These are phyloP conservation scores for Lactarius evosmus DNA, from an alignment of 768 basidiomycete species.

Conservation along the genomic window DNA sequence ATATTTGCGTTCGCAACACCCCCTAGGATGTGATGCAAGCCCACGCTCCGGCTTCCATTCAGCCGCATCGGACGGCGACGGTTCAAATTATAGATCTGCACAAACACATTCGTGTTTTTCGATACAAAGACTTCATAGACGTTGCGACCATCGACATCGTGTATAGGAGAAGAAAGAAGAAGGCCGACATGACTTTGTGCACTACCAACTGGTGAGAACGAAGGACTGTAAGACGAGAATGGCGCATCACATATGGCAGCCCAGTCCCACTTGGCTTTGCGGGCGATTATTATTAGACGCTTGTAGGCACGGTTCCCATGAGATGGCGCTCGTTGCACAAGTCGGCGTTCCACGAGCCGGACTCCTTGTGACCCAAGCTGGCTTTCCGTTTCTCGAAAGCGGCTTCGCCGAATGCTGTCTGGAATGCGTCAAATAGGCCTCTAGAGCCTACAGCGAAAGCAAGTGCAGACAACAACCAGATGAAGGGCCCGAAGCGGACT, in stretches of 20 bases:
- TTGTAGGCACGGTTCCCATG: too few relatives aligned
- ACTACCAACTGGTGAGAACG: background rate
- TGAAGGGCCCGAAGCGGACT: too few relatives aligned
- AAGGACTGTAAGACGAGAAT: background rate
- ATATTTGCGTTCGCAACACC: slow-evolving; percentile 29
- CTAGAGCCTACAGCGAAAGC: too few relatives aligned
- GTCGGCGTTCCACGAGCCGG: too few relatives aligned
- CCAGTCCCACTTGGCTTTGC: too few relatives aligned
- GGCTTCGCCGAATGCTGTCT: too few relatives aligned
- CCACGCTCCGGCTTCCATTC: slow-evolving; percentile 34
- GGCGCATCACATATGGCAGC: background rate
- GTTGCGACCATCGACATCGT: slow-evolving; percentile 18
- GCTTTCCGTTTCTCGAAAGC: too few relatives aligned
- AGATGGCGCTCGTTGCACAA: too few relatives aligned
- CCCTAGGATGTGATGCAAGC: slow-evolving; percentile 29
- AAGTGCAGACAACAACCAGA: too few relatives aligned
- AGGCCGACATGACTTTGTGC: background rate
- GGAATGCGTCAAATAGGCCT: too few relatives aligned
- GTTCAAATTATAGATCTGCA: slow-evolving; percentile 34
- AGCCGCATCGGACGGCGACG: background rate
- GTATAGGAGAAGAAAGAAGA: background rate
- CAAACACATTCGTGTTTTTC: slow-evolving; percentile 16
- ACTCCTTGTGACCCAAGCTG: too few relatives aligned
- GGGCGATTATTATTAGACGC: too few relatives aligned
- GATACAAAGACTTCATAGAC: slow-evolving; percentile 16